Evolutionary conservation across 495 filamentous ascomycete species (phyloP), one percentile per base, ranked within the genome.

Genomic region (Neurospora tetraspora): DNA sequence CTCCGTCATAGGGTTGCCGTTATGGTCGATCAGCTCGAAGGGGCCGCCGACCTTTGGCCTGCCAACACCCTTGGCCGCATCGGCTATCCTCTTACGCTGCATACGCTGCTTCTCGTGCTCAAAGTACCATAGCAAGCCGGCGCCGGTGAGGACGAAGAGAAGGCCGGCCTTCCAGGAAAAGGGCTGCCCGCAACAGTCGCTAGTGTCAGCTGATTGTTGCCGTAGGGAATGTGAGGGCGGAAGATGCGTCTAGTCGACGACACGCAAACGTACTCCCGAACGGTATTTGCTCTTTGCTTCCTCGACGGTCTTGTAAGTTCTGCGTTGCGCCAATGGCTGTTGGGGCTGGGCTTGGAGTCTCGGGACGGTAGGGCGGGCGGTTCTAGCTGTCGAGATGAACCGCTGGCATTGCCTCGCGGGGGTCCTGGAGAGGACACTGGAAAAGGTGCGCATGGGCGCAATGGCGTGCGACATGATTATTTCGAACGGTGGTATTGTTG

Each of bases 31-130:
- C 77, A 99, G 81, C 72, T 91, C 83, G 78, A 99, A 97, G 47
- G 88, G 84, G 9, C 96, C 96, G 20, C 96, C 96, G 39, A 99
- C 93, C 84, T 96, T 97, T 61, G 96, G 96, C 82, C 85, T 90
- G 5, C 96, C 96, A 37, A 96, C 89, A 16, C 96, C 96, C 85
- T 99, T 99, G 68, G 91, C 90, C 79, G 94, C 90, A 80, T 98
- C 94, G 3, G 93, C 93, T 71, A 98, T 86, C 42, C 93, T 86
- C 82, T 93, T 91, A 72, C 94, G 87, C 78, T 94, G 90, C 88
- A 99, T 88, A 70, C 96, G 89, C 70, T 87, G 89, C 84, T 98
- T 98, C 80, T 99, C 96, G 72, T 87, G 85, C 71, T 92, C 92
- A 85, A 99, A 98, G 81, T 98, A 99, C 76, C 91, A 86, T 68